phyloP scores from a whole-genome alignment of 257 asterid genomes.

The Solanum pennellii region DNA sequence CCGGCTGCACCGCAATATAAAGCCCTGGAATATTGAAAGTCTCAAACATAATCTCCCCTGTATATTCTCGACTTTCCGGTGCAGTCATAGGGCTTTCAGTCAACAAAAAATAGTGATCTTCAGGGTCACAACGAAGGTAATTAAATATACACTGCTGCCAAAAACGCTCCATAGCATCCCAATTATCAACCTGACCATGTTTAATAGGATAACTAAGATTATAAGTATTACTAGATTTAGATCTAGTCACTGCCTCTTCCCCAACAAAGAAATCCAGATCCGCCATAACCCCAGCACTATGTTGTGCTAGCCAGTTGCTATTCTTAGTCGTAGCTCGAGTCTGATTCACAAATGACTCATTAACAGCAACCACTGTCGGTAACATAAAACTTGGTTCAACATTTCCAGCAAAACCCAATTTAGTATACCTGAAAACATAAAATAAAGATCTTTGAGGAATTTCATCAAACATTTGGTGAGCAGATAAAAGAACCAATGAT shows the following conservation, averaged over 20 bases:
- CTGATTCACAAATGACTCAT: constrained; percentile 72
- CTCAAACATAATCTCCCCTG: constrained; percentile 98
- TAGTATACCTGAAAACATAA: constrained; percentile 51
- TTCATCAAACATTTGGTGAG: constrained; percentile 17
- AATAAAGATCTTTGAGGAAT: constrained; percentile 3
- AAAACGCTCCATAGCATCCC: constrained; percentile 97
- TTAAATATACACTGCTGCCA: constrained; percentile 95
- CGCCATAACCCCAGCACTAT: constrained; percentile 91
- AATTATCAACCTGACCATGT: constrained; percentile 83
- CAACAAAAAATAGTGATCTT: constrained; percentile 87
- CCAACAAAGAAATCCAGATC: constrained; percentile 89
- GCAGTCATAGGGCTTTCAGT: constrained; percentile 95
- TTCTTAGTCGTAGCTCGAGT: constrained; percentile 50
- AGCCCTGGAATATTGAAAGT: constrained; percentile 91
- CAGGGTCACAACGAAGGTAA: constrained; percentile 87
- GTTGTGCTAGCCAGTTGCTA: constrained; percentile 73
- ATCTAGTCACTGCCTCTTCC: constrained; percentile 75
- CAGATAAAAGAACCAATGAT: background rate
- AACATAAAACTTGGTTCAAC: constrained; percentile 80
- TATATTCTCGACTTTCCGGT: constrained; percentile 87
- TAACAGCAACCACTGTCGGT: constrained; percentile 83
- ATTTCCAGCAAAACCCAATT: constrained; percentile 98
- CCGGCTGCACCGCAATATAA: constrained; percentile 93
- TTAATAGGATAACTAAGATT: constrained; percentile 72
- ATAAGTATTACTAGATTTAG: constrained; percentile 51